Evolutionary conservation across 192 early-diverging fungal species (phyloP), one percentile per base, ranked within the genome.

Genomic region (Dispira parvispora): DNA sequence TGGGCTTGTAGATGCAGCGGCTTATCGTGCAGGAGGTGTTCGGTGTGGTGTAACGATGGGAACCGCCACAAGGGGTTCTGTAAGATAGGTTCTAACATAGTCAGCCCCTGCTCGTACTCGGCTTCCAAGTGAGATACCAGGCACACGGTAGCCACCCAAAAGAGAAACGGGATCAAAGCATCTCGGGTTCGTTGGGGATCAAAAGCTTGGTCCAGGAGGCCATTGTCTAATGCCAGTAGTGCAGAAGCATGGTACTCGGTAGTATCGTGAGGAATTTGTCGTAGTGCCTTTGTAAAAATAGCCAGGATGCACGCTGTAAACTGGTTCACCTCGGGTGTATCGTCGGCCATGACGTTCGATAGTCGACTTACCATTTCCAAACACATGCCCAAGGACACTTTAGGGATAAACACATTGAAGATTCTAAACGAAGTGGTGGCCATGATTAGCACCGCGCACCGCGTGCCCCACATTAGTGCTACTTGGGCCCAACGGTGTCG

Each of bases 401-500:
- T 71, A 11, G 90, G 88, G 64, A 75, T 77, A 9, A 94, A 58
- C 0, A 76, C 77, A 20, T 88, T 76, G 62, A 90, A 86, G 56
- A 88, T 84, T 63, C 92, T 89, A 63, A 94, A 84, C 0, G 89
- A 91, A 13, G 88, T 73, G 64, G 87, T 89, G 11, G 90, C 92
- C n/a, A 90, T 80, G 69, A 92, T 88, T 2, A 85, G 81, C 12
- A 90, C 87, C 20, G 90, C 80, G 66, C 89, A 92, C 26, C 74
- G 76, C 2, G 87, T 87, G 4, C 87, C 90, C 90, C 88, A 92
- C 50, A 77, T 73, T 16, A 94, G 75, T 0, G 90, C 88, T 6
- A 79, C 80, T 63, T 86, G 83, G 1, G 85, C 89, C 90, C 90
- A 92, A 43, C 72, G 76, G 58, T 83, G 84, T 13, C 77, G 64